phyloP scores from a whole-genome alignment of 768 basidiomycete genomes.

The Flagelloscypha sp. region DNA sequence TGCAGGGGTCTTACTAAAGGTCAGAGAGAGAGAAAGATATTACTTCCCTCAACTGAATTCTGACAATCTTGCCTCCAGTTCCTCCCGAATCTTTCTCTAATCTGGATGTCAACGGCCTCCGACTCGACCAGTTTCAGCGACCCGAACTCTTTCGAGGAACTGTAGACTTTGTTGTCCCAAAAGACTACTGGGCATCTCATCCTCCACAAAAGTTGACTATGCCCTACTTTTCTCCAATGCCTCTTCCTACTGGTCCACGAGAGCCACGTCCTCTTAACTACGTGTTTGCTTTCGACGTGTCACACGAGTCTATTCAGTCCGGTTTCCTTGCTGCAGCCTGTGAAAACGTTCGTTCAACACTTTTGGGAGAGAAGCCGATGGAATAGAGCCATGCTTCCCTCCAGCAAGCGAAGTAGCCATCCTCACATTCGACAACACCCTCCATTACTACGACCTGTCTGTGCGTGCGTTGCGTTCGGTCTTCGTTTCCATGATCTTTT shows the following conservation, averaged over 20 bases:
- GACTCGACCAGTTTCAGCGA: slow-evolving; percentile 72
- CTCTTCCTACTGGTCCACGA: slow-evolving; percentile 37
- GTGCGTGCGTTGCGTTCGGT: slow-evolving; percentile 37
- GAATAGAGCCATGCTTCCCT: slow-evolving; percentile 46
- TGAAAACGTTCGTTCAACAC: slow-evolving; percentile 46
- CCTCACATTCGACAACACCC: slow-evolving; percentile 67
- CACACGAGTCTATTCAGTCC: slow-evolving; percentile 51
- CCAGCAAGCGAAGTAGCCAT: slow-evolving; percentile 57
- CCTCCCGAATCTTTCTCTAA: slow-evolving; percentile 76
- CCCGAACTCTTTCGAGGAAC: slow-evolving; percentile 89
- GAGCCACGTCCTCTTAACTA: slow-evolving; percentile 60
- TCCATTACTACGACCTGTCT: slow-evolving; percentile 87
- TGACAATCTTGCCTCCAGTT: slow-evolving; percentile 37
- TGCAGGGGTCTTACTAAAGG: slow-evolving; percentile 82
- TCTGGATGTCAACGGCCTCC: slow-evolving; percentile 66
- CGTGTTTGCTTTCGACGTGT: slow-evolving; percentile 87
- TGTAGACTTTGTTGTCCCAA: slow-evolving; percentile 77
- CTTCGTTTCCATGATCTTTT: slow-evolving; percentile 14
- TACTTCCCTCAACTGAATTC: slow-evolving; percentile 4
- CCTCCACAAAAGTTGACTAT: slow-evolving; percentile 46
- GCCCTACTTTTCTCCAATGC: slow-evolving; percentile 45
- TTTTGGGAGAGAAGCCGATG: slow-evolving; percentile 35
- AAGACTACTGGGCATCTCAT: slow-evolving; percentile 80
- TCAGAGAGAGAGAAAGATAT: too few species aligned
- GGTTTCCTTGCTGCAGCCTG: slow-evolving; percentile 69